These are phyloP conservation scores for Hypomontagnella monticulosa DNA, from an alignment of 495 filamentous ascomycete genomes.

Conservation along the genomic window DNA sequence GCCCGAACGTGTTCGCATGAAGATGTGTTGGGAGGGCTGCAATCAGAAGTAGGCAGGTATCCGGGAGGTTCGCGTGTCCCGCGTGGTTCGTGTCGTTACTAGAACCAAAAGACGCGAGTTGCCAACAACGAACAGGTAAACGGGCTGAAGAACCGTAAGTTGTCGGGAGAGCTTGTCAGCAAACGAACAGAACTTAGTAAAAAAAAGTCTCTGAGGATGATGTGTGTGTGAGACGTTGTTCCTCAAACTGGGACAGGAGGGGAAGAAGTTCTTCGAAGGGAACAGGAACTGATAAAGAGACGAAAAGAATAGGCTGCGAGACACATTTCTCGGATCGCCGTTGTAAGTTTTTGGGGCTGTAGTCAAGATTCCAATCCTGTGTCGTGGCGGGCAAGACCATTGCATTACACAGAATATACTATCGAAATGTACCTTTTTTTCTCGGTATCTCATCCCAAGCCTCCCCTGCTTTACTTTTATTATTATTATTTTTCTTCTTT, in stretches of 20 bases:
- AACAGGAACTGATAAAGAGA: constrained; percentile 43
- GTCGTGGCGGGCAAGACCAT: constrained; percentile 45
- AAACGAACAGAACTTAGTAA: constrained; percentile 36
- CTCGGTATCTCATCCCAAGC: constrained; percentile 44
- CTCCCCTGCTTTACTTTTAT: constrained; percentile 42
- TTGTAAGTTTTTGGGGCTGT: constrained; percentile 43
- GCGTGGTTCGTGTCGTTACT: constrained; percentile 44
- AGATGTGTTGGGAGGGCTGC: constrained; percentile 50
- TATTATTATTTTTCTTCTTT: constrained; percentile 25
- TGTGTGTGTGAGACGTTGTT: constrained; percentile 49
- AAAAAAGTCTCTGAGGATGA: constrained; percentile 30
- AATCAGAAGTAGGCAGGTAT: constrained; percentile 52
- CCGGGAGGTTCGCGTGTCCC: constrained; percentile 48
- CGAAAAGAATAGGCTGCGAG: constrained; percentile 41
- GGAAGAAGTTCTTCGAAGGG: constrained; percentile 44
- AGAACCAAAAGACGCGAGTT: constrained; percentile 40
- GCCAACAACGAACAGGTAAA: constrained; percentile 39
- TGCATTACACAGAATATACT: constrained; percentile 46
- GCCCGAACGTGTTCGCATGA: constrained; percentile 62
- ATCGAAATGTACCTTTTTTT: constrained; percentile 47
- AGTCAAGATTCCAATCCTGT: constrained; percentile 38
- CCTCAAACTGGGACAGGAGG: constrained; percentile 44
- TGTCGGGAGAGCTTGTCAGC: constrained; percentile 44
- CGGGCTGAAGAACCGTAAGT: constrained; percentile 38
- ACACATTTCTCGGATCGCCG: constrained; percentile 45